phyloP scores from a whole-genome alignment of 2,329 filamentous ascomycete genomes.

The Falciphora oryzae region DNA sequence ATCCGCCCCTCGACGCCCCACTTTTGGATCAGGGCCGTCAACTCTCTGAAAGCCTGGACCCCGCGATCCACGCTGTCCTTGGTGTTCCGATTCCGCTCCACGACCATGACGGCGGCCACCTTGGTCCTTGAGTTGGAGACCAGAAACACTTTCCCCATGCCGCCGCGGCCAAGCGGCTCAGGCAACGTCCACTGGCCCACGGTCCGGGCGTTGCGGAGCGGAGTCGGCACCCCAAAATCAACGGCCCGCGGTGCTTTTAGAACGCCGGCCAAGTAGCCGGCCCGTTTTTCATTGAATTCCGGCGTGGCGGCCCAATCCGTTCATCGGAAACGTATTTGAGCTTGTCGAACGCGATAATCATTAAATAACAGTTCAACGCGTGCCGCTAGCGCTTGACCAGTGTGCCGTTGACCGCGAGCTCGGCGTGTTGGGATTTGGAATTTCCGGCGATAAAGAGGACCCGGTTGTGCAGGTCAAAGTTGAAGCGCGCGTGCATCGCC shows the following conservation, averaged over 20 bases:
- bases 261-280: not conserved
- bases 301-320: not conserved
- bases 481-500: conserved; percentile 2
- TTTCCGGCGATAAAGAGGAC: not conserved
- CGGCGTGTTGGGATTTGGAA: not conserved
- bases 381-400: not conserved
- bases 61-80: no score
- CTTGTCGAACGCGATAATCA: not conserved
- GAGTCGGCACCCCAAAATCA: conserved; percentile 4
- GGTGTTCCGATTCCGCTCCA: no score
- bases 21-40: no score
- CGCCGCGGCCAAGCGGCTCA: conserved; percentile 1
- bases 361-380: not conserved
- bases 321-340: not conserved
- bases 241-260: not conserved
- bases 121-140: no score
- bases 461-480: not conserved
- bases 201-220: not conserved
- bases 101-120: no score
- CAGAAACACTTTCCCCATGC: no score
- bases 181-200: not conserved
- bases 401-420: not conserved
- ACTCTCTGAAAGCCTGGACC: no score
- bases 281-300: not conserved
- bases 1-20: no score